Percentiles rank a stretch among this genome's conserved stretches.
Evolutionary conservation across 805 yeast species (phyloP).

Genomic region (Candida sithepensis): DNA sequence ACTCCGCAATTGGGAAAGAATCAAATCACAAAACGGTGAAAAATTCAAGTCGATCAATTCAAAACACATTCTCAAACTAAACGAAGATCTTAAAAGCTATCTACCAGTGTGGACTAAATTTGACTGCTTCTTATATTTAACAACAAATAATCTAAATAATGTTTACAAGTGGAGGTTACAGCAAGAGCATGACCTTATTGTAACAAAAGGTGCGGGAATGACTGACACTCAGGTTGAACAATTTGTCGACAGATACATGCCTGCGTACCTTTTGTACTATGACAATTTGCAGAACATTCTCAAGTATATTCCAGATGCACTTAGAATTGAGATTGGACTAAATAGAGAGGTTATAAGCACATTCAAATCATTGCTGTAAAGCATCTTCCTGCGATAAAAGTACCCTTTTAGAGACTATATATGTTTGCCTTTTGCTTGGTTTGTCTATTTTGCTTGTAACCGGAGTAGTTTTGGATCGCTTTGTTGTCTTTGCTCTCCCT

Average conservation of each 20-base stretch:
- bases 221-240: conserved; percentile 58
- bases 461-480: background rate
- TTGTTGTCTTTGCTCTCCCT: background rate
- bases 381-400: background rate
- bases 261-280: conserved; percentile 72
- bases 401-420: background rate
- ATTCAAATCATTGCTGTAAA: background rate
- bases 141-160: conserved; percentile 54
- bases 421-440: background rate
- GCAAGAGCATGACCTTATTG: conserved; percentile 64
- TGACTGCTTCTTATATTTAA: conserved; percentile 57
- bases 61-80: conserved; percentile 37
- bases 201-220: conserved; percentile 70
- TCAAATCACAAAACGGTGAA: conserved; percentile 13
- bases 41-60: conserved; percentile 17
- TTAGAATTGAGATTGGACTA: conserved; percentile 17
- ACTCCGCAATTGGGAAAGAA: conserved; percentile 24
- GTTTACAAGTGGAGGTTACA: conserved; percentile 79
- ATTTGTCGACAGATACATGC: conserved; percentile 85
- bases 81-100: conserved; percentile 51
- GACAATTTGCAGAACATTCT: conserved; percentile 12
- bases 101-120: conserved; percentile 52
- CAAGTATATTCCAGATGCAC: conserved; percentile 2
- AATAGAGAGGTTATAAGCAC: conserved; percentile 11
- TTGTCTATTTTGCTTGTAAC: background rate